Evolutionary conservation across 805 yeast species (phyloP).

Genomic region (Saccharomycopsis schoenii): DNA sequence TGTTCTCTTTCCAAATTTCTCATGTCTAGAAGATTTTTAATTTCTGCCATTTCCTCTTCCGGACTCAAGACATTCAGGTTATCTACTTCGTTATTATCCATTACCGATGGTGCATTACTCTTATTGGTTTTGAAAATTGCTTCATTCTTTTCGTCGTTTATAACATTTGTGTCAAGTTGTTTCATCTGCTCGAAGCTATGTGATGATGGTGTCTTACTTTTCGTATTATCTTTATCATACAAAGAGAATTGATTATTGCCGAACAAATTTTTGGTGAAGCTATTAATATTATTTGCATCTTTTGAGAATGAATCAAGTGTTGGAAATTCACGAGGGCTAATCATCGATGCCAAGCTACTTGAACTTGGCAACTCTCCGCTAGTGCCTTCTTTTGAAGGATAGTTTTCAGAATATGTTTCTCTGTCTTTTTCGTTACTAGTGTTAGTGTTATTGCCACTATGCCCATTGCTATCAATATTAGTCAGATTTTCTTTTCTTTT

Average conservation of each 20-base stretch:
- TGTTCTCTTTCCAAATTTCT: conserved; percentile 1
- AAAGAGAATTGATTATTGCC: neutral
- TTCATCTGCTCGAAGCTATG: neutral
- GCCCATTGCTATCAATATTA: too few relatives aligned
- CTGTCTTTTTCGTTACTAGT: too few relatives aligned
- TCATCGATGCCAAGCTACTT: neutral
- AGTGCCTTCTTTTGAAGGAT: neutral
- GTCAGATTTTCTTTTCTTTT: neutral
- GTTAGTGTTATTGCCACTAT: neutral
- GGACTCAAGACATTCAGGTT: conserved; percentile 1
- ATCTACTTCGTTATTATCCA: neutral
- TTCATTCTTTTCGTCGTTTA: neutral
- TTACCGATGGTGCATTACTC: neutral
- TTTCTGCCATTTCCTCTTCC: conserved; percentile 7
- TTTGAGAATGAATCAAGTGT: neutral
- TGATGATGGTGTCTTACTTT: neutral
- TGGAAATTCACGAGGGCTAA: neutral
- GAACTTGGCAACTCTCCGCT: neutral
- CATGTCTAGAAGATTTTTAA: conserved; percentile 8
- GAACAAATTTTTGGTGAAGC: neutral
- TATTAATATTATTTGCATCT: neutral
- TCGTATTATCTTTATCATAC: neutral
- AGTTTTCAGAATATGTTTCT: neutral
- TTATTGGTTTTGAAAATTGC: neutral
- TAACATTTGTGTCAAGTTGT: neutral